Conservation (phyloP, 202 grass and related monocot genomes). For the Schoenoplectus triqueter region DNA sequence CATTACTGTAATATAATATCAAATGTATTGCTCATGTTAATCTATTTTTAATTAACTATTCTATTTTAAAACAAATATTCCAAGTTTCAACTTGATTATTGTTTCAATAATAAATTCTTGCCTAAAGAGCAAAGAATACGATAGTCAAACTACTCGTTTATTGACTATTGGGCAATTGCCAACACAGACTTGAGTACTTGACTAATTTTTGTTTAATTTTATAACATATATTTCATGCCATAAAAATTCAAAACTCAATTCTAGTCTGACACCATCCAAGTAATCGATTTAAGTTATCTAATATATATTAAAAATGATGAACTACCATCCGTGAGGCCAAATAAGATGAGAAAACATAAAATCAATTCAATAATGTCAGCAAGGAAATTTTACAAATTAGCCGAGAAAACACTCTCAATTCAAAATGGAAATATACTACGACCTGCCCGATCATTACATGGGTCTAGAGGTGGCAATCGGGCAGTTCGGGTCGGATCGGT, state of each 20-base stretch:
- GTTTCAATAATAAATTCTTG: background rate
- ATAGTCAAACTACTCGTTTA: background rate
- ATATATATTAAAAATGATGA: background rate
- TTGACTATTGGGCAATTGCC: background rate
- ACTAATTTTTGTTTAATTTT: background rate
- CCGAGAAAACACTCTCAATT: background rate
- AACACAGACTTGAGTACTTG: constrained; percentile 13
- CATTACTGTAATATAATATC: background rate
- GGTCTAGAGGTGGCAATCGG: background rate
- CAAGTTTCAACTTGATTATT: background rate
- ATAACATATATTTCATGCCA: background rate
- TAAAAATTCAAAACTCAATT: constrained; percentile 22
- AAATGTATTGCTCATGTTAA: background rate
- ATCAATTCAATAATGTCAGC: constrained; percentile 1
- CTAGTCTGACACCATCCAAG: background rate
- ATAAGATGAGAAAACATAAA: constrained; percentile 5
- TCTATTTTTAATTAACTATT: constrained; percentile 2
- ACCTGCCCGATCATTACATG: background rate
- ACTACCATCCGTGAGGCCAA: background rate
- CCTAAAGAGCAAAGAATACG: background rate
- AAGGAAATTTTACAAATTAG: constrained; percentile 1
- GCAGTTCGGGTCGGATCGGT: too few species aligned
- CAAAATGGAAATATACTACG: background rate
- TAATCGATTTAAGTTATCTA: background rate
- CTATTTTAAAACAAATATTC: background rate